Percentiles rank a stretch among this genome's conserved stretches.
Conservation (phyloP, 2,329 filamentous ascomycete species). For the Fusarium bulbicola region DNA sequence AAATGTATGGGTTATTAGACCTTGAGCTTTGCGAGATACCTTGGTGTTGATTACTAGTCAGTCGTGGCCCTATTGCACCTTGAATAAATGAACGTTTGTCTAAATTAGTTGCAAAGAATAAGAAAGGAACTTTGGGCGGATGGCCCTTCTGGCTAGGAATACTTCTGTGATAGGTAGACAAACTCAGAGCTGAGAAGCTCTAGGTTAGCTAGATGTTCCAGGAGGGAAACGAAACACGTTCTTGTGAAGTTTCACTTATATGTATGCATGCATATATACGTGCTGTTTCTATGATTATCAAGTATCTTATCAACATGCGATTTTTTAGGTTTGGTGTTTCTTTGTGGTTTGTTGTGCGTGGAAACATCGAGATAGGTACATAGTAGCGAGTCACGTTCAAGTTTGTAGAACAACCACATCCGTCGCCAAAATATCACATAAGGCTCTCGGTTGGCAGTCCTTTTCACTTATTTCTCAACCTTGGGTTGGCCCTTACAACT, state of each 20-base stretch:
- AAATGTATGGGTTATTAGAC: rapidly evolving
- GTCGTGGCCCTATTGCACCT: background rate
- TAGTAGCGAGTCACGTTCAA: background rate
- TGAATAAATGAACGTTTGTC: background rate
- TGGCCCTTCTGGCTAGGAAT: background rate
- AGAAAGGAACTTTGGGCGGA: background rate
- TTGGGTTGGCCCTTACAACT: too few relatives aligned
- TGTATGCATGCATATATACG: background rate
- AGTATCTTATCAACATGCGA: background rate
- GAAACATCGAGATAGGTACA: background rate
- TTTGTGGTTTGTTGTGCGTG: background rate
- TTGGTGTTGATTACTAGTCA: background rate
- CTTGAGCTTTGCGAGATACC: background rate
- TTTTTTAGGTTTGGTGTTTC: background rate
- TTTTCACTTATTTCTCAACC: background rate
- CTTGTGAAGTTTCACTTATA: background rate
- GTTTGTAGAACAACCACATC: background rate
- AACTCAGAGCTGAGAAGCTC: background rate
- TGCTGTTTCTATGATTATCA: background rate
- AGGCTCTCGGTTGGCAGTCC: background rate
- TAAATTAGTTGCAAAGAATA: background rate
- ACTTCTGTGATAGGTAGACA: background rate
- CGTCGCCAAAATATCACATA: too few relatives aligned
- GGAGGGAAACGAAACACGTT: background rate
- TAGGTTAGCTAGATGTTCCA: background rate